Base-by-base conservation (phyloP, 345 rosid genomes). In the Eucalyptus coolabah region DNA sequence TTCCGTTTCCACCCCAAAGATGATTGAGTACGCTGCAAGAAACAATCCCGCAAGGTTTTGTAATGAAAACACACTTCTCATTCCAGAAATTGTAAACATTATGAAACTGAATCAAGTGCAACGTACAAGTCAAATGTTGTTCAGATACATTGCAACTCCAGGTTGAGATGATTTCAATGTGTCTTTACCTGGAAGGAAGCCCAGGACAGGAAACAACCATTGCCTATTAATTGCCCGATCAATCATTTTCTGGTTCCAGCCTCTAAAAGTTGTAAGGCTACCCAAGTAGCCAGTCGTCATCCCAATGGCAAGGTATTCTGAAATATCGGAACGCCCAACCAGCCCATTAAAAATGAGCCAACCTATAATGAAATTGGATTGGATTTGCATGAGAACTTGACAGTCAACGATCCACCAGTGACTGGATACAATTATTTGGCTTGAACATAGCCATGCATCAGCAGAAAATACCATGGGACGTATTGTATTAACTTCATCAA, bases 201-300 rank as follows among this genome's bases (percentile, higher is more conserved):
- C 97, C 81, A 95, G 90, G 45, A 93, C 56, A 40, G 98, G 91
- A 90, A 91, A 90, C 51, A 95, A 91, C 99, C 99, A 98, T 83
- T 94, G 91, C 91, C 98, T 96, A 90, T 93, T 89, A 49, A 91
- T 92, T 80, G 92, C 93, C 86, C 95, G 98, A 91, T 97, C 98
- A 54, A 98, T 96, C 98, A 96, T 98, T 92, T 95, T 95, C 90
- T 96, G 99, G 89, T 96, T 97, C 99, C 99, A 96, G 42, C 97
- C 98, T 44, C 99, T 97, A 91, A 97, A 98, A 67, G 98, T 96
- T 21, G 98, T 96, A 87, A 98, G 94, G 92, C 99, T 95, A 86
- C 99, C 99, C 89, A 95, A 89, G 90, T 96, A 98, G 87, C 98
- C 99, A 19, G 99, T 98, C n/a, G n/a, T n/a, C 91, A 96, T 65